Conservation (phyloP, 768 basidiomycete genomes). For the Fomitopsis serialis region DNA sequence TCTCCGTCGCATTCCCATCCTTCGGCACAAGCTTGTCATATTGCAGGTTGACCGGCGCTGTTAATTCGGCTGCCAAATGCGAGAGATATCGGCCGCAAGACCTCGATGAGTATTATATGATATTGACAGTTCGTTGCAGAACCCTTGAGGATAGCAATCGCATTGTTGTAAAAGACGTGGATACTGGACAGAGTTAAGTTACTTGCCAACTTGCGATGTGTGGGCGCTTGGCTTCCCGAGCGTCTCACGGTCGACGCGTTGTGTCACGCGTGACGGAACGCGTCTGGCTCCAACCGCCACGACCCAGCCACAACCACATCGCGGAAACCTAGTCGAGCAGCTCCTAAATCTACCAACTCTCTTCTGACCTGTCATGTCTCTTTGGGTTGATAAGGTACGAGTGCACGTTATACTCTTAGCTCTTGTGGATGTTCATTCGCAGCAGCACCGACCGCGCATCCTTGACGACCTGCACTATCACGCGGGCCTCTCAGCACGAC, state of each 20-base stretch:
- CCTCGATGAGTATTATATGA: too few species aligned
- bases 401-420: not conserved
- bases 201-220: too few species aligned
- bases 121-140: too few species aligned
- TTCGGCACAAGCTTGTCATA: conserved; percentile 21
- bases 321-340: too few species aligned
- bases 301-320: too few species aligned
- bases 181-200: too few species aligned
- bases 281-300: not conserved
- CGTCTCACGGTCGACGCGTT: too few species aligned
- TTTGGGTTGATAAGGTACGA: conserved; percentile 50
- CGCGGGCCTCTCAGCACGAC: conserved; percentile 65
- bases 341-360: too few species aligned
- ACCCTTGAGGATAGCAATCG: too few species aligned
- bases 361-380: conserved; percentile 20
- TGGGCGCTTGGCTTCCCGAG: too few species aligned
- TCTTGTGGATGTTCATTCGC: not conserved
- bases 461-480: conserved; percentile 91
- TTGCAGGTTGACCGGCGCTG: conserved; percentile 17
- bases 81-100: not conserved
- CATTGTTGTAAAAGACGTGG: too few species aligned
- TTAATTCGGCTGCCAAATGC: not conserved
- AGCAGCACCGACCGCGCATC: conserved; percentile 79
- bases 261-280: not conserved
- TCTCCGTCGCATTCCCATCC: conserved; percentile 20